Base-by-base conservation (phyloP, 2,329 filamentous ascomycete genomes). In the Ceratocystis huliohia region DNA sequence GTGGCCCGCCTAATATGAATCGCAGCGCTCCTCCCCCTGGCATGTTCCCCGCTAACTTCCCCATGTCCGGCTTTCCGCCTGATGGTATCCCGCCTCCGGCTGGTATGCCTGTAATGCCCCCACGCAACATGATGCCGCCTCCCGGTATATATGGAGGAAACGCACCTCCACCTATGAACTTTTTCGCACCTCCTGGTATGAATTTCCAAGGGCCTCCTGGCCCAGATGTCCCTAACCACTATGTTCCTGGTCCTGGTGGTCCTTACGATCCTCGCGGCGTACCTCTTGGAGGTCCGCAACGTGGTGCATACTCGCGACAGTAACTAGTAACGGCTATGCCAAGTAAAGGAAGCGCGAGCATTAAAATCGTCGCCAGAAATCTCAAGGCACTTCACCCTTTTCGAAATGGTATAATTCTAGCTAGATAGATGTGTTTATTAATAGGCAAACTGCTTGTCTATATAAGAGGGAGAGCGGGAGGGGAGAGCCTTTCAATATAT, bases 1-100 rank as follows among this genome's bases (percentile, higher is more conserved):
- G 72, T 5, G 66, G 53, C 25, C 64, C 33, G 8, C 33, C 66
- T 25, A 61, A 25, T 20, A 73, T 72, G 3, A 76, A 73, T 68
- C 77, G 78, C 44, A 77, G 75, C 69, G 77, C 80, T 69, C 81
- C 81, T 17, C 79, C 83, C 73, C 81, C 80, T 64, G 81, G 79
- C 69, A 84, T 84, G 78, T 85, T 82, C 70, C 82, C 82, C 22
- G 82, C 82, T n/a, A 84, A 81, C 72, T 86, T 86, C 69, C 80
- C 69, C 78, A 82, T 15, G 80, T 79, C 5, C 76, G 75, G 28
- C 75, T 66, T 68, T 45, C 62, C 65, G 6, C 65, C 57, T 8
- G 61, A 65, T 37, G 63, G 63, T n/a, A 65, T 64, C 50, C 64
- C 64, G 8, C 74, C 78, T 13, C 80, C 79, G 0, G 80, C 82